Conservation (phyloP, 768 basidiomycete genomes). For the Termitomyces sp. region DNA sequence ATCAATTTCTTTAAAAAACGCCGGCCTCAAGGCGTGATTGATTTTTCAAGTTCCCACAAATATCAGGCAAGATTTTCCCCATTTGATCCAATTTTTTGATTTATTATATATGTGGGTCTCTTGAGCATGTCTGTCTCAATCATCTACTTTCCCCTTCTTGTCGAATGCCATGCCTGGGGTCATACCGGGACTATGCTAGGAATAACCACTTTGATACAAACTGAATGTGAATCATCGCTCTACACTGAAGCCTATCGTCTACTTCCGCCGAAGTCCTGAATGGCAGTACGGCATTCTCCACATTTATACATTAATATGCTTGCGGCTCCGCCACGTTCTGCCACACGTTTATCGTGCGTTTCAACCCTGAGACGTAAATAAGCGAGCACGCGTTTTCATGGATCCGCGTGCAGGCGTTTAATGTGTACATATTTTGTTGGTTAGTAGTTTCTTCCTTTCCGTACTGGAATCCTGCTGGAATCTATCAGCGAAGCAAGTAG, state of each 20-base stretch:
- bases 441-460: not conserved
- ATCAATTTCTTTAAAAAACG: not conserved
- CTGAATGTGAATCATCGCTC: not conserved
- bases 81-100: not conserved
- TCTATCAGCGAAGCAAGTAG: not conserved
- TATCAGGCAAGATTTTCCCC: not conserved
- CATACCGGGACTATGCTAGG: not conserved
- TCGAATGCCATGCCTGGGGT: not conserved
- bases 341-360: conserved; percentile 4
- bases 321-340: conserved; percentile 1
- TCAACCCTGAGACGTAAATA: conserved; percentile 4
- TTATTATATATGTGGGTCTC: not conserved
- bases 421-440: not conserved
- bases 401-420: not conserved
- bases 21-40: not conserved
- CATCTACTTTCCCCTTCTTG: not conserved
- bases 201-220: not conserved
- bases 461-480: too few species aligned
- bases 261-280: not conserved
- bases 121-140: not conserved
- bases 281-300: not conserved
- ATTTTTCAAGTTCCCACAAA: not conserved
- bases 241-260: not conserved
- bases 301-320: conserved; percentile 3
- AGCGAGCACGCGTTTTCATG: conserved; percentile 1